These are phyloP conservation scores for Haplographium delicatum DNA, from an alignment of 495 filamentous ascomycete species.

Conservation along the genomic window DNA sequence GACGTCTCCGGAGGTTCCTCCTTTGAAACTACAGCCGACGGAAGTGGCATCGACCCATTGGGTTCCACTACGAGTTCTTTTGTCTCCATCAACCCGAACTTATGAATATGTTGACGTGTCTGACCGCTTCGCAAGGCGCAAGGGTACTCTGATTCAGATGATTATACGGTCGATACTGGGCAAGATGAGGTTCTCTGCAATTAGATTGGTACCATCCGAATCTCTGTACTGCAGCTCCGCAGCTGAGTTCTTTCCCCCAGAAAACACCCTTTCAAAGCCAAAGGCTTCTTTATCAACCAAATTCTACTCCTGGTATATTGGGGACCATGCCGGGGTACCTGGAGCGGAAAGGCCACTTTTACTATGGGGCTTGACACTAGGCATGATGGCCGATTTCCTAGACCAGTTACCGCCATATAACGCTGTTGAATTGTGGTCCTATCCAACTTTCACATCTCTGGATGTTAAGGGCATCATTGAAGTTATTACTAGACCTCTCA, in stretches of 20 bases:
- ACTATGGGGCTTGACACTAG: conserved; percentile 73
- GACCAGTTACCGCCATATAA: conserved; percentile 63
- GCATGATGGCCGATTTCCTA: conserved; percentile 66
- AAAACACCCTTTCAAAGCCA: neutral
- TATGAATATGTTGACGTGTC: conserved; percentile 62
- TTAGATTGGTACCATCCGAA: conserved; percentile 51
- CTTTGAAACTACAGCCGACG: conserved; percentile 60
- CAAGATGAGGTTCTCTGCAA: conserved; percentile 67
- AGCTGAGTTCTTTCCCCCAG: conserved; percentile 34
- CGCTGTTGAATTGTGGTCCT: conserved; percentile 59
- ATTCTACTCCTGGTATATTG: conserved; percentile 19
- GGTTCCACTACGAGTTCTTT: conserved; percentile 63
- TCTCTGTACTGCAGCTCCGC: conserved; percentile 50
- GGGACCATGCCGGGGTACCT: conserved; percentile 29
- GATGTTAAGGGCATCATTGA: conserved; percentile 59
- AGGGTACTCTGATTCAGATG: conserved; percentile 43
- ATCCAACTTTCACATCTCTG: conserved; percentile 66
- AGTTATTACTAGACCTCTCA: conserved; percentile 55
- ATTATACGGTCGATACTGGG: conserved; percentile 53
- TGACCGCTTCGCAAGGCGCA: conserved; percentile 51
- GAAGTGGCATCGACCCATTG: conserved; percentile 75
- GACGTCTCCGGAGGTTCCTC: conserved; percentile 50
- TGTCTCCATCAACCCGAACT: conserved; percentile 57
- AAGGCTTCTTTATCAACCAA: neutral
- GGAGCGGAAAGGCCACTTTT: conserved; percentile 47